phyloP scores from a whole-genome alignment of 2,329 filamentous ascomycete genomes.

The Sphaerostilbella broomeana region DNA sequence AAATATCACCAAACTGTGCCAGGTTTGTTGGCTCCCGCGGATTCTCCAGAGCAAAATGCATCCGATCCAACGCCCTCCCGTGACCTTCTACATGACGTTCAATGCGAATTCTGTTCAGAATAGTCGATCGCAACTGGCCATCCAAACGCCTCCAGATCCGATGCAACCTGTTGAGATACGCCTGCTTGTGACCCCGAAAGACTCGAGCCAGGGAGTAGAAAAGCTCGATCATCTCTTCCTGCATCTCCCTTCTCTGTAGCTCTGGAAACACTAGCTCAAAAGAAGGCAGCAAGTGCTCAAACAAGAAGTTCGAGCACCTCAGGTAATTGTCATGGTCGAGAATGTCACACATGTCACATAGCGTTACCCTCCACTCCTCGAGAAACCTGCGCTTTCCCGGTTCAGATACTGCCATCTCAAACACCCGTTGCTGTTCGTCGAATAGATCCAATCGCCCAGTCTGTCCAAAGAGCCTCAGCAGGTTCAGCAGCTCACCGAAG shows the following conservation, averaged over 20 bases:
- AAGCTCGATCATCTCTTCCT: background rate
- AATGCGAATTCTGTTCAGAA: slow-evolving; percentile 17
- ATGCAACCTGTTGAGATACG: slow-evolving; percentile 14
- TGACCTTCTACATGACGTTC: slow-evolving; percentile 11
- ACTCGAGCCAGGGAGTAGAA: slow-evolving; percentile 11
- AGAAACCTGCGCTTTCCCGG: background rate
- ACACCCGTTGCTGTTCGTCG: background rate
- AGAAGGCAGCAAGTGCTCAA: slow-evolving; percentile 20
- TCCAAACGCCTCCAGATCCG: slow-evolving; percentile 20
- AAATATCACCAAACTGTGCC: background rate
- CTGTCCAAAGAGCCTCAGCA: slow-evolving; percentile 8
- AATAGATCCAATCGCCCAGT: background rate
- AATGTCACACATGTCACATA: slow-evolving; percentile 22
- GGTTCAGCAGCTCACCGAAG: background rate
- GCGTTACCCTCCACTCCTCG: slow-evolving; percentile 14
- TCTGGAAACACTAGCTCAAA: slow-evolving; percentile 19
- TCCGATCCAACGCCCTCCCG: slow-evolving; percentile 16
- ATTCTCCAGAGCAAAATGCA: slow-evolving; percentile 17
- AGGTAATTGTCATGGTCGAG: slow-evolving; percentile 22
- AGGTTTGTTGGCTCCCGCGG: slow-evolving; percentile 4
- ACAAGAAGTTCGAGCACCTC: slow-evolving; percentile 22
- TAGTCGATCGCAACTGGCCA: slow-evolving; percentile 14
- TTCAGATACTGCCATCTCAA: background rate
- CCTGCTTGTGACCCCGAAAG: slow-evolving; percentile 14
- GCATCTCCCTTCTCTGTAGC: slow-evolving; percentile 12